phyloP scores from a whole-genome alignment of 306 rosid genomes.

The Cucumis melo region DNA sequence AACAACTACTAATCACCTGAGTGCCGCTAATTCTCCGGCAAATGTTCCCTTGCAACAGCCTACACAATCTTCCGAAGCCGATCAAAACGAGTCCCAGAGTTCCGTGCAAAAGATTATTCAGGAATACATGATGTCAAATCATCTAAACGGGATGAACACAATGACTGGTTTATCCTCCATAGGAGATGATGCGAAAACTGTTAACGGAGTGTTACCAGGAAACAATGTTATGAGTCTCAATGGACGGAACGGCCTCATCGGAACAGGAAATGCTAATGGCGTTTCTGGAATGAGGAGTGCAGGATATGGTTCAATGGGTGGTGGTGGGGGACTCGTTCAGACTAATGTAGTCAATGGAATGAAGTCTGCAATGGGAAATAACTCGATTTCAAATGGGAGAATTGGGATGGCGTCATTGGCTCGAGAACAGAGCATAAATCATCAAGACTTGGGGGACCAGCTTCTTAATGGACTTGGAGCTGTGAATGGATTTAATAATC shows the following conservation, averaged over 20 bases:
- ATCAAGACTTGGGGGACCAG: slow-evolving; percentile 68
- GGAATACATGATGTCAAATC: slow-evolving; percentile 64
- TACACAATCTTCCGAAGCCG: slow-evolving; percentile 60
- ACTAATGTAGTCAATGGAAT: slow-evolving; percentile 63
- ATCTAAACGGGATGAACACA: slow-evolving; percentile 43
- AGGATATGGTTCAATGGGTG: slow-evolving; percentile 22
- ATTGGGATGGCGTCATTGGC: slow-evolving; percentile 62
- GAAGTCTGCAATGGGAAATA: slow-evolving; percentile 57
- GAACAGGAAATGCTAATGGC: slow-evolving; percentile 27
- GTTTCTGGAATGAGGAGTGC: neutral
- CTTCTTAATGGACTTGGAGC: slow-evolving; percentile 74
- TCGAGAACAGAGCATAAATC: slow-evolving; percentile 58
- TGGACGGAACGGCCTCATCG: neutral
- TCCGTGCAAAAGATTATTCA: slow-evolving; percentile 79
- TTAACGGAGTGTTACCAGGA: slow-evolving; percentile 37
- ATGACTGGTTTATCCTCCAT: slow-evolving; percentile 38
- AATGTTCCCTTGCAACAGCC: slow-evolving; percentile 76
- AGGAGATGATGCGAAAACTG: slow-evolving; percentile 44
- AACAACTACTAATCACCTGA: slow-evolving; percentile 54
- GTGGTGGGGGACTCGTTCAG: slow-evolving; percentile 35
- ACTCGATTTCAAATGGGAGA: slow-evolving; percentile 69
- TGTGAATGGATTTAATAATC: slow-evolving; percentile 60
- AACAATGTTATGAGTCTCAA: slow-evolving; percentile 12
- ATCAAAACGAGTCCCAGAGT: slow-evolving; percentile 61
- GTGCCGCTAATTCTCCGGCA: slow-evolving; percentile 53